Conservation (phyloP, 495 filamentous ascomycete species). For the Immersiella caudata region DNA sequence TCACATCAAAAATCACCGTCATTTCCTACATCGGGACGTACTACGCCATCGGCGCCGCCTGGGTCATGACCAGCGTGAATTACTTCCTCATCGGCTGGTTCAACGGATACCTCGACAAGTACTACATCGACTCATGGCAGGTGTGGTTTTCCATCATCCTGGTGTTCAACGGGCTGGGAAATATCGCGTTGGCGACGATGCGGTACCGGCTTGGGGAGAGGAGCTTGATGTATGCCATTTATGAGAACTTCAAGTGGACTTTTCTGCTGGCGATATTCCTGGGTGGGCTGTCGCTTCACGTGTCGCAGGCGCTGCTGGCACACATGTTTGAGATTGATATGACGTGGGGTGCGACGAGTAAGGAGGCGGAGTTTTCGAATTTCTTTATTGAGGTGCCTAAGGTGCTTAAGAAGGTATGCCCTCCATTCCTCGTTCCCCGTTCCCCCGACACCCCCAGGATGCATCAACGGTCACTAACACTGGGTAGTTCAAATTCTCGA, state of each 20-base stretch:
- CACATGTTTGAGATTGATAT: constrained; percentile 77
- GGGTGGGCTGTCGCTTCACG: constrained; percentile 69
- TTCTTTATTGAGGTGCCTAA: constrained; percentile 82
- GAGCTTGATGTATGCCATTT: constrained; percentile 55
- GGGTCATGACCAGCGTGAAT: constrained; percentile 76
- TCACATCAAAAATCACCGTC: constrained; percentile 79
- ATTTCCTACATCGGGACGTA: constrained; percentile 87
- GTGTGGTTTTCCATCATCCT: constrained; percentile 75
- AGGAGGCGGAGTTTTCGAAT: constrained; percentile 73
- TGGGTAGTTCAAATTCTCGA: constrained; percentile 70
- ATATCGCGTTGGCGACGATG: constrained; percentile 66
- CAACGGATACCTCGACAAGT: constrained; percentile 72
- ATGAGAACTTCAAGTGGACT: constrained; percentile 75
- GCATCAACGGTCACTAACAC: background rate
- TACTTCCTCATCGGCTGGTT: constrained; percentile 80
- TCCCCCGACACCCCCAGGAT: no score
- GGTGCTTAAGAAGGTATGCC: constrained; percentile 61
- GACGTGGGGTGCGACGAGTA: constrained; percentile 71
- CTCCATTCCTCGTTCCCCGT: background rate
- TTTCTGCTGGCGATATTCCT: constrained; percentile 70
- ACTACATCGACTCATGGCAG: constrained; percentile 76
- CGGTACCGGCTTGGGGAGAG: constrained; percentile 67
- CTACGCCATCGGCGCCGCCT: constrained; percentile 78
- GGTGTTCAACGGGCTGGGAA: constrained; percentile 71
- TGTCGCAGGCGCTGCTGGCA: constrained; percentile 65